These are phyloP conservation scores for Auricularia sp. DNA, from an alignment of 768 basidiomycete species.

Conservation along the genomic window DNA sequence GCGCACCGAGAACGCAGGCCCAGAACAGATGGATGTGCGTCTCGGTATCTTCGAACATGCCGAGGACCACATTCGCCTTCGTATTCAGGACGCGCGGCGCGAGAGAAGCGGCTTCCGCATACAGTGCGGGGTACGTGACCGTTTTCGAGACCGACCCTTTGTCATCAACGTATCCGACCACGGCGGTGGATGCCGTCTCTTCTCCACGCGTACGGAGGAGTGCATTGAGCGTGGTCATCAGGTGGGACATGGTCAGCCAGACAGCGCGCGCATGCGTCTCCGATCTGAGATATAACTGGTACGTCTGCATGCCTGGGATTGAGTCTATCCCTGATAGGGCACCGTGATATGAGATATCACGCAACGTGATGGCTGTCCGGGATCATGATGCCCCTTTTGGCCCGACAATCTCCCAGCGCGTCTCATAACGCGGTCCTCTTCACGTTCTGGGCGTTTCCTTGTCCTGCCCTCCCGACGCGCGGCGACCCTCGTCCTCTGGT, in stretches of 20 bases:
- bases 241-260: not conserved
- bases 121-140: conserved; percentile 10
- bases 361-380: too few relatives aligned
- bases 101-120: conserved; percentile 6
- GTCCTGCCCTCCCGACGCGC: not conserved
- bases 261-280: not conserved
- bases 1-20: conserved; percentile 21
- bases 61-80: conserved; percentile 17
- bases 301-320: too few relatives aligned
- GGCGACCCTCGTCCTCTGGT: not conserved
- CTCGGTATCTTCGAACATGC: conserved; percentile 21
- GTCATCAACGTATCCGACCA: conserved; percentile 7
- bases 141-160: conserved; percentile 2
- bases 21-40: conserved; percentile 23
- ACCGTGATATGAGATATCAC: too few relatives aligned
- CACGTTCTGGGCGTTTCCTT: not conserved
- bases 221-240: not conserved
- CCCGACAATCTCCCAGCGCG: not conserved
- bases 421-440: not conserved
- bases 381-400: too few relatives aligned
- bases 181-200: not conserved
- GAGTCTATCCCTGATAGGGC: too few relatives aligned
- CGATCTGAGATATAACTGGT: not conserved
- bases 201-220: not conserved
- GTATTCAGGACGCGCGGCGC: conserved; percentile 15